Conservation (phyloP, 768 basidiomycete species). For the Kwoniella sp. region DNA sequence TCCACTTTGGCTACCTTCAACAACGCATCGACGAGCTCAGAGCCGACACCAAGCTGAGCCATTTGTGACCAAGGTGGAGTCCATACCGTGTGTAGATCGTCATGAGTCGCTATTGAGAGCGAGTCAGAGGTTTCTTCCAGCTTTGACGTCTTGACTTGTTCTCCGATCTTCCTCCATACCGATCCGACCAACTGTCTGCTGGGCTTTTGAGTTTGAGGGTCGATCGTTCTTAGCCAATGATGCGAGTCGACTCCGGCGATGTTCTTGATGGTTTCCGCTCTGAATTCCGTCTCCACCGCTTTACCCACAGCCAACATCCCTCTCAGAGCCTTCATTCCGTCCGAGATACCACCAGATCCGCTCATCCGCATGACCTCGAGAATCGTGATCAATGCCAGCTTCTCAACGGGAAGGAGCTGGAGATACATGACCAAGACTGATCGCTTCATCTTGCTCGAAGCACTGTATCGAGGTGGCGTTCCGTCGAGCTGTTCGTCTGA, state of each 20-base stretch:
- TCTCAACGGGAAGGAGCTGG: conserved; percentile 70
- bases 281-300: conserved; percentile 87
- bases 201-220: conserved; percentile 45
- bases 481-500: conserved; percentile 22
- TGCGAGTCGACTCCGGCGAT: conserved; percentile 47
- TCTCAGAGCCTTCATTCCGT: conserved; percentile 86
- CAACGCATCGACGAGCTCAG: conserved; percentile 76
- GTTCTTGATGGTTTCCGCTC: conserved; percentile 69
- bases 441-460: conserved; percentile 37
- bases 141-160: conserved; percentile 8
- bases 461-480: conserved; percentile 21
- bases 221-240: conserved; percentile 41
- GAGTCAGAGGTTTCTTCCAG: conserved; percentile 4
- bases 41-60: conserved; percentile 75
- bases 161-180: conserved; percentile 39
- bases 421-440: conserved; percentile 69
- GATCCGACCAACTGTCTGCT: conserved; percentile 27
- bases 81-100: conserved; percentile 41
- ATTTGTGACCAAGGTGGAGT: conserved; percentile 74
- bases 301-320: conserved; percentile 77
- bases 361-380: conserved; percentile 78
- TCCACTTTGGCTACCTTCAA: conserved; percentile 81
- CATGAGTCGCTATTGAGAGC: conserved; percentile 2
- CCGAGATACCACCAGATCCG: conserved; percentile 71
- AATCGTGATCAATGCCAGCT: conserved; percentile 83